Evolutionary conservation across 148 eudicot genomes (phyloP).

Genomic region (Chenopodium suecicum): DNA sequence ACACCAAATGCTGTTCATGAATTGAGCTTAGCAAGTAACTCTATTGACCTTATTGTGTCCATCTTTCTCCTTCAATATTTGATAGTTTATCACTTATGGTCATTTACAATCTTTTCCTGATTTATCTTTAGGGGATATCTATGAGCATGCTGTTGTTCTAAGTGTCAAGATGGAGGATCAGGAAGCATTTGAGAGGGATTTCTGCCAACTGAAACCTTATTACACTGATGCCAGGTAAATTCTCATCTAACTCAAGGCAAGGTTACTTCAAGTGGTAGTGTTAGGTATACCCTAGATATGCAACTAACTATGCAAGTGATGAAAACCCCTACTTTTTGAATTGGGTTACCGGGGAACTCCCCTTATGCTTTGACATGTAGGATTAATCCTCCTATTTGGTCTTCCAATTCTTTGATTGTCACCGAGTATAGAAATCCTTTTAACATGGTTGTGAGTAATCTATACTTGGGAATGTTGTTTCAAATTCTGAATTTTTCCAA

Average conservation of each 20-base stretch:
- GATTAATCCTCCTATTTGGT: neutral
- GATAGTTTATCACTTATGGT: neutral
- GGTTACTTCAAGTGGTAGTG: neutral
- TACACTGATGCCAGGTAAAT: constrained; percentile 83
- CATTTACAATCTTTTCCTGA: neutral
- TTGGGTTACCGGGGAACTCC: neutral
- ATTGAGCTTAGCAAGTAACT: constrained; percentile 80
- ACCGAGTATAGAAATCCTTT: neutral
- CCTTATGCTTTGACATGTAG: neutral
- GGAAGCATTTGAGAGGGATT: constrained; percentile 94
- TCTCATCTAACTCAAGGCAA: neutral
- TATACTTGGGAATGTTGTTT: neutral
- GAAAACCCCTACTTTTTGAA: neutral
- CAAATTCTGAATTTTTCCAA: neutral
- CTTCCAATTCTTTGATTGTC: neutral
- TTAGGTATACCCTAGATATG: neutral
- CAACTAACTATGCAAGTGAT: neutral
- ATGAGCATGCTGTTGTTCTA: constrained; percentile 89
- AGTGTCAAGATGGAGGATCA: constrained; percentile 95
- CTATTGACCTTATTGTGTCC: neutral
- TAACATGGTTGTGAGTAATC: neutral
- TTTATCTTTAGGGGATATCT: constrained; percentile 69
- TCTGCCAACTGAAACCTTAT: constrained; percentile 92
- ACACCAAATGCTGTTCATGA: constrained; percentile 72
- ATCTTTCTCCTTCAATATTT: neutral